Percentiles rank a stretch among this genome's conserved stretches.
Evolutionary conservation across 148 eudicot genomes (phyloP).

Genomic region (Diospyros kaki): DNA sequence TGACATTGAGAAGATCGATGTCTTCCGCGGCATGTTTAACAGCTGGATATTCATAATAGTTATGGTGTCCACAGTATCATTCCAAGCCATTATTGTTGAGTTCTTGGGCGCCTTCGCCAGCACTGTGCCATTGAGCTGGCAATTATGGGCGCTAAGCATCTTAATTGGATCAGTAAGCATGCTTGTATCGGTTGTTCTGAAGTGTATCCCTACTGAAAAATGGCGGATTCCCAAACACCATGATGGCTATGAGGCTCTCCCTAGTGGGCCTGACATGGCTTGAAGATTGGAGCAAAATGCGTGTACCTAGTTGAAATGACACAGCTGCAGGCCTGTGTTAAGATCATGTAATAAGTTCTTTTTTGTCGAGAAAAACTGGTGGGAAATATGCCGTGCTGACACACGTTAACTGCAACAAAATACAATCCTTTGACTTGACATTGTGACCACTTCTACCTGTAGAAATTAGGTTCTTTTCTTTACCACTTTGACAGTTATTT

Average conservation of each 20-base stretch:
- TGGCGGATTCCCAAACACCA: conserved; percentile 24
- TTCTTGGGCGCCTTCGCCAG: conserved; percentile 85
- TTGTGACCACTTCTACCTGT: no score
- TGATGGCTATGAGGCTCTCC: conserved; percentile 64
- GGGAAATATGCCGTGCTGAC: no score
- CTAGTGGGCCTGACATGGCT: conserved; percentile 60
- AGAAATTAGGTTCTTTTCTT: no score
- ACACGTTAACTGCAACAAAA: no score
- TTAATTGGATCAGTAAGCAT: conserved; percentile 61
- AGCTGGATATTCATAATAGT: conserved; percentile 78
- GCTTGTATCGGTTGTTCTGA: conserved; percentile 69
- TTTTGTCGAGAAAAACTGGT: no score
- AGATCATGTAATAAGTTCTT: no score
- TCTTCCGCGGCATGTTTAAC: conserved; percentile 68
- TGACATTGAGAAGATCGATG: conserved; percentile 86
- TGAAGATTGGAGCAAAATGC: conserved; percentile 20
- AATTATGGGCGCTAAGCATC: conserved; percentile 73
- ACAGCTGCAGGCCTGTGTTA: no score
- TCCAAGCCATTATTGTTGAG: conserved; percentile 83
- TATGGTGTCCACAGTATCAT: conserved; percentile 59
- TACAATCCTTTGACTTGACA: no score
- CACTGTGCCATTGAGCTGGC: conserved; percentile 89
- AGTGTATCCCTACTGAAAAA: conserved; percentile 72
- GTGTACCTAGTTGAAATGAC: no score
- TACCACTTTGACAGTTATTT: no score